Evolutionary conservation across 2,329 filamentous ascomycete genomes (phyloP), one percentile per base, ranked within the genome.

Genomic region (Curvularia sp.): DNA sequence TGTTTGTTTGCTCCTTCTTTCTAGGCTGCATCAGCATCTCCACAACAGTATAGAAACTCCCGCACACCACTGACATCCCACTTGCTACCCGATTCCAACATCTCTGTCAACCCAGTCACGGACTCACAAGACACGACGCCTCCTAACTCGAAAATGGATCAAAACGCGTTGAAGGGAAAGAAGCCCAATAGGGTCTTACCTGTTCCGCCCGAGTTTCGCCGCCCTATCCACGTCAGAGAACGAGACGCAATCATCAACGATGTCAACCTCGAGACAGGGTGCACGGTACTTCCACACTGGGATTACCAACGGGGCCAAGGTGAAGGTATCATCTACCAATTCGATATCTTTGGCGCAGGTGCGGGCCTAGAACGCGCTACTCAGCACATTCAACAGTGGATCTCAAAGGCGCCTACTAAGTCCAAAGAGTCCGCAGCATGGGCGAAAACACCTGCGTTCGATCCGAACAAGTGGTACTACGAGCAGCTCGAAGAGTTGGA

Each of bases 381-480:
- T 7, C 31, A 38, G 43, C 43, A 56, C 7, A 50, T 75, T 46
- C 72, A 75, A 49, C 51, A 70, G 12, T 76, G 73, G 73, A 72
- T 76, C 6, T 57, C 60, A 2, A 63, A 58, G 13, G 58, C 67
- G 5, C 53, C 54, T 13, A 52, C 18, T 22, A 75, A 69, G 51
- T 67, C 65, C 13, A 48, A 53, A 51, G 61, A 62, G 1, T 65
- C 73, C 1, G 53, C 68, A 26, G 62, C 63, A 5, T 76, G 74
- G 74, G 66, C 69, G 0, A 75, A 71, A 57, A 61, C 50, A 20
- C 52, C 58, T 7, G 71, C 72, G 0, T 75, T 67, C 53, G 57
- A 70, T 24, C 8, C 42, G 0, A 53, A 65, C 22, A 54, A 67
- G 5, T 75, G 73, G 73, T 67, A 64, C 30, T 63, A 70, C 15